These are phyloP conservation scores for Pochonia chlamydosporia DNA, from an alignment of 2,329 filamentous ascomycete genomes.

Conservation along the genomic window DNA sequence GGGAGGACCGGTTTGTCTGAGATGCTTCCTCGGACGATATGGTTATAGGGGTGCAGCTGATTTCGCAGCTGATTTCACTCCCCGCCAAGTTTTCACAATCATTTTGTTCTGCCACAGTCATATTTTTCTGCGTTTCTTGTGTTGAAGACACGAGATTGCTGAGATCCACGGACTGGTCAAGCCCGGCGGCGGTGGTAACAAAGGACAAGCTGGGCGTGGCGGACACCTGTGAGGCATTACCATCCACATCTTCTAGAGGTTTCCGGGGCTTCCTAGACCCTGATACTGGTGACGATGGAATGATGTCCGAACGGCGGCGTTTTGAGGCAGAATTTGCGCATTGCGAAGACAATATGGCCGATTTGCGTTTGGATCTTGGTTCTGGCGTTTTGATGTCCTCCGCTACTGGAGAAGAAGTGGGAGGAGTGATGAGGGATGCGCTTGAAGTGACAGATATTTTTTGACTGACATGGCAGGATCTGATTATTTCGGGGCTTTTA, in stretches of 20 bases:
- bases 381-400: background rate
- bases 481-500: background rate
- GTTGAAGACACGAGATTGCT: background rate
- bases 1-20: background rate
- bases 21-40: background rate
- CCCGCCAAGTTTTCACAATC: background rate
- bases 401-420: slow-evolving; percentile 9
- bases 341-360: background rate
- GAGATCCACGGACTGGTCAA: background rate
- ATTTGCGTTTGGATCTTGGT: slow-evolving; percentile 9
- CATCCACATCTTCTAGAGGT: slow-evolving; percentile 17
- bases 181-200: background rate
- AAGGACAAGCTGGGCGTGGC: background rate
- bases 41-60: background rate
- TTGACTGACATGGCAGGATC: background rate
- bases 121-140: background rate
- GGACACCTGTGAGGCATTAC: slow-evolving; percentile 14
- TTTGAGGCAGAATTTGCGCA: slow-evolving; percentile 12
- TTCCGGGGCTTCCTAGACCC: slow-evolving; percentile 8
- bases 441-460: background rate
- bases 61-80: background rate
- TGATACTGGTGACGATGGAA: background rate
- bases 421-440: slow-evolving; percentile 8
- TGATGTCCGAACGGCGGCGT: slow-evolving; percentile 1
- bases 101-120: background rate